Conservation (phyloP, 139 green algal genomes). For the Haematococcus sp. region DNA sequence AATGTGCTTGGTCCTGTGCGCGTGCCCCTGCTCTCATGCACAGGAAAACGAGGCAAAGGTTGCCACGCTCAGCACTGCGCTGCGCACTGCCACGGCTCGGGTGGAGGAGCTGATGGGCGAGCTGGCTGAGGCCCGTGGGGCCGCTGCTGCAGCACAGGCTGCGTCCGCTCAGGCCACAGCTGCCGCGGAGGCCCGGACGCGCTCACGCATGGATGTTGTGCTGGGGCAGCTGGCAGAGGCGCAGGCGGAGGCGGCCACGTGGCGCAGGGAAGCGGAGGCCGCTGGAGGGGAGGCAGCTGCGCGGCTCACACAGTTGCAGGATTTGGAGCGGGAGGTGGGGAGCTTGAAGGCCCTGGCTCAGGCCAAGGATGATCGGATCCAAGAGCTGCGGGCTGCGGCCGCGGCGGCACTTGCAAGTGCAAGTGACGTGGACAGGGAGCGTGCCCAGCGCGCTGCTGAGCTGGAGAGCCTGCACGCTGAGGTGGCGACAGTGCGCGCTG, state of each 20-base stretch:
- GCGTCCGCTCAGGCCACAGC: neutral
- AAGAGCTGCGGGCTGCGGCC: constrained; percentile 35
- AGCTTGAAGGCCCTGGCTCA: constrained; percentile 17
- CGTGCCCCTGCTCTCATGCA: too few species aligned
- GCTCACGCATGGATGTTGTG: neutral
- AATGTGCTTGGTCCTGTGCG: too few species aligned
- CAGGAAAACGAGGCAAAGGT: constrained; percentile 20
- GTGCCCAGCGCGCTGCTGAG: neutral
- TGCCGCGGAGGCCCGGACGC: neutral
- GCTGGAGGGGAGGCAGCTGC: neutral
- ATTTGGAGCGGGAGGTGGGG: constrained; percentile 7
- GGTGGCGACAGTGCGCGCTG: neutral
- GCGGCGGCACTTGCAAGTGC: constrained; percentile 13
- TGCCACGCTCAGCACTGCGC: constrained; percentile 8
- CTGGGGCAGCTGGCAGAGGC: neutral
- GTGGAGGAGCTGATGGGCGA: constrained; percentile 37
- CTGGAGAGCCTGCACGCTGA: constrained; percentile 1
- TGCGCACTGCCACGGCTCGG: constrained; percentile 17
- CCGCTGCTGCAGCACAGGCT: neutral
- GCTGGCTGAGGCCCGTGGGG: constrained; percentile 5
- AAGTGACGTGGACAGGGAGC: neutral
- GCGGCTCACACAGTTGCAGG: neutral
- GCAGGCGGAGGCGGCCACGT: constrained; percentile 1
- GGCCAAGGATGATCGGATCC: constrained; percentile 35
- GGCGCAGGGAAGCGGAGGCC: neutral